Base-by-base conservation (phyloP, 2,329 filamentous ascomycete species). In the Alternaria ethzedia region DNA sequence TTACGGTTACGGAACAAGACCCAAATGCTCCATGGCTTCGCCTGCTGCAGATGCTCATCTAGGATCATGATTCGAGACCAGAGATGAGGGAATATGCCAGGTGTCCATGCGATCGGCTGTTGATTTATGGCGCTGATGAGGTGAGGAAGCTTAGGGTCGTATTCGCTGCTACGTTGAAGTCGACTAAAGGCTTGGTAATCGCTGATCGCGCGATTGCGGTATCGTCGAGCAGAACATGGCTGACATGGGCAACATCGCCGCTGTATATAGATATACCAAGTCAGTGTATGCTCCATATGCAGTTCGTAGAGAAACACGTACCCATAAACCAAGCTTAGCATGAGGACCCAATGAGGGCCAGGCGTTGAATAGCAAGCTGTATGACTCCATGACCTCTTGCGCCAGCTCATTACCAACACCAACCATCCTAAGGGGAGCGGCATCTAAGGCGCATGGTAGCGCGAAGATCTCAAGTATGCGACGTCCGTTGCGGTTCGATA, bases 21-120 rank as follows among this genome's bases (percentile, higher is more conserved):
- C 69, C 69, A 72, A 5, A 73, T 59, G 49, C 67, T 72, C 71
- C 70, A 71, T 49, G 69, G 71, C 49, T 69, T 70, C 3, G 69
- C 63, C 1, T 52, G 36, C 28, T 70, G 66, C 15, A 71, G 41
- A 59, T 72, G 70, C 30, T 70, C 63, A 20, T 72, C 70, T 15
- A 74, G 59, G 4, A 61, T 46, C 49, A 57, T 61, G 43, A 74
- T 72, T 2, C 70, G 56, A 23, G 62, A 32, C 70, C 71, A 71
- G 3, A 72, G 60, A 4, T 54, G 61, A 5, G 70, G 71, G 20
- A 74, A 74, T 11, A 68, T 26, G 8, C 70, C 67, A 13, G 65
- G 61, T 23, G 65, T 71, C 71, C 68, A 72, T n/a, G 32, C 32
- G 32, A 41, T 41, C 15, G 43, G 70, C 66, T 2, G 62, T 61